phyloP scores from a whole-genome alignment of 306 rosid genomes.

The Vicia faba region DNA sequence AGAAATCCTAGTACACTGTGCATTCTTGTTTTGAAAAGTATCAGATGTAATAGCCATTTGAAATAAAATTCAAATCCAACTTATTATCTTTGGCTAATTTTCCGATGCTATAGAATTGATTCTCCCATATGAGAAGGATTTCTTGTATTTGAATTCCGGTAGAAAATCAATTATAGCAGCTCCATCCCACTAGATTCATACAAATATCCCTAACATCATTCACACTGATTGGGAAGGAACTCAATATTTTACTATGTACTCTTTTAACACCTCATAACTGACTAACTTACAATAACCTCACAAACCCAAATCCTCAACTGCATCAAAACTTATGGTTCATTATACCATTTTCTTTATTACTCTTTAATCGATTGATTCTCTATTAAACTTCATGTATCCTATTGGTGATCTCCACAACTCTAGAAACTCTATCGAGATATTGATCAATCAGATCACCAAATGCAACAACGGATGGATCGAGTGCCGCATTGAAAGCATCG shows the following conservation, averaged over 20 bases:
- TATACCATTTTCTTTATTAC: constrained; percentile 1
- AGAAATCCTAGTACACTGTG: constrained; percentile 16
- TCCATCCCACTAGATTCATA: constrained; percentile 6
- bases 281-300: too few species aligned
- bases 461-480: too few species aligned
- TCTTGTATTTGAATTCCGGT: too few species aligned
- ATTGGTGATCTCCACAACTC: too few species aligned
- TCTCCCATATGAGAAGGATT: constrained; percentile 19
- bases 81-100: not conserved
- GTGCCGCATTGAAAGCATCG: too few species aligned
- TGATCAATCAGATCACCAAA: too few species aligned
- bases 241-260: not conserved
- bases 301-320: not conserved
- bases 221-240: not conserved
- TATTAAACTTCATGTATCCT: not conserved
- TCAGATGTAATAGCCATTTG: not conserved
- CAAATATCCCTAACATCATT: not conserved
- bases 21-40: not conserved
- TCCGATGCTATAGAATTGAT: constrained; percentile 3
- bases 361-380: not conserved
- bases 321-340: not conserved
- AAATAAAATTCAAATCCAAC: not conserved
- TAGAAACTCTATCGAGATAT: too few species aligned
- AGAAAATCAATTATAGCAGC: not conserved
- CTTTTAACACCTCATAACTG: not conserved